These are phyloP conservation scores for Triticum dicoccoides DNA, from an alignment of 176 grass and related monocot species.

Conservation along the genomic window DNA sequence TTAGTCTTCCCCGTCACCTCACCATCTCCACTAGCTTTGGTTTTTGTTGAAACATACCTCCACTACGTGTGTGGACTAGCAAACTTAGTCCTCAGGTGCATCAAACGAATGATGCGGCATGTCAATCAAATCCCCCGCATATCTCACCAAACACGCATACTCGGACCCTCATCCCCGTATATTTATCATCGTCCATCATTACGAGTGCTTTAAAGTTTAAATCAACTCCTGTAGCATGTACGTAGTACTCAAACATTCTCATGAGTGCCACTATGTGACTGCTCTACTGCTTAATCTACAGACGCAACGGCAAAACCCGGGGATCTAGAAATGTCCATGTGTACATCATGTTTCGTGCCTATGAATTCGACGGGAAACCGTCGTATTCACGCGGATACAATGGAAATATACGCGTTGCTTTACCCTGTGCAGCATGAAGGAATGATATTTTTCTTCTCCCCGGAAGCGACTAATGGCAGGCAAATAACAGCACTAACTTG, in stretches of 20 bases:
- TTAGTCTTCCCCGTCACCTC: conserved; percentile 32
- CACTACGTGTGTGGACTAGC: conserved; percentile 17
- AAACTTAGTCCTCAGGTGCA: conserved; percentile 2
- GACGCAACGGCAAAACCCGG: neutral
- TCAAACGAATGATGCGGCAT: conserved; percentile 31
- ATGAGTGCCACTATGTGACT: neutral
- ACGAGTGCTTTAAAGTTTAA: conserved; percentile 11
- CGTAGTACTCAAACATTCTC: neutral
- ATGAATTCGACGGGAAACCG: neutral
- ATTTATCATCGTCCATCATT: conserved; percentile 23
- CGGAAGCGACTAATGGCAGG: neutral
- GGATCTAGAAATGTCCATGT: neutral
- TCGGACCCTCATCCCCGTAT: neutral
- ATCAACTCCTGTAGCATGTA: neutral
- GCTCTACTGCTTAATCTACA: neutral
- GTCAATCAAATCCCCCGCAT: conserved; percentile 35
- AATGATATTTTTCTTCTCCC: neutral
- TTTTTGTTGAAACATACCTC: neutral
- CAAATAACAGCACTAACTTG: conserved; percentile 23
- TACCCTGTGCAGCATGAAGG: neutral
- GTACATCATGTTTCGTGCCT: neutral
- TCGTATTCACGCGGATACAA: neutral
- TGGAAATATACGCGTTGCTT: neutral
- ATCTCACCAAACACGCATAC: conserved; percentile 51
- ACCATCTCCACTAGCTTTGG: conserved; percentile 28